Evolutionary conservation across 2,329 filamentous ascomycete genomes (phyloP).

Genomic region (Fusarium coicis): DNA sequence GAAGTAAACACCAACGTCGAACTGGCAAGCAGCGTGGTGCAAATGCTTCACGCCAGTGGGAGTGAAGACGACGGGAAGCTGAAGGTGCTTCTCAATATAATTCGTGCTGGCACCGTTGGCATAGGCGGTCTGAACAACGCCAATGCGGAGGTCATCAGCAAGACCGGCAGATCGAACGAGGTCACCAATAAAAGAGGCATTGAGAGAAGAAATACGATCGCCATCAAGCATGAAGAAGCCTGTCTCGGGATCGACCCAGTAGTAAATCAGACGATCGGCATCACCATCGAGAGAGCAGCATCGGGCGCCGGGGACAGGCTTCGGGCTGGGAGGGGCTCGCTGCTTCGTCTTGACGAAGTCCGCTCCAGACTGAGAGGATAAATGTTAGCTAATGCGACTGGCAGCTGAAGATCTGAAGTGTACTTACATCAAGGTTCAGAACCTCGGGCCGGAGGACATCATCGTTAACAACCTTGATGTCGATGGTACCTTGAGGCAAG

Average conservation of each 20-base stretch:
- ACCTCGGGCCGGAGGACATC: slow-evolving; percentile 90
- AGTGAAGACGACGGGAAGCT: slow-evolving; percentile 91
- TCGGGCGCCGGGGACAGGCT: slow-evolving; percentile 78
- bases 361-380: slow-evolving; percentile 77
- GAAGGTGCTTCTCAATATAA: slow-evolving; percentile 88
- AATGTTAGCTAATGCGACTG: slow-evolving; percentile 14
- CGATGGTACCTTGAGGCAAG: slow-evolving; percentile 77
- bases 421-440: slow-evolving; percentile 84
- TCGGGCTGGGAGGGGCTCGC: slow-evolving; percentile 84
- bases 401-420: background rate
- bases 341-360: slow-evolving; percentile 99
- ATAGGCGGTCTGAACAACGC: slow-evolving; percentile 96
- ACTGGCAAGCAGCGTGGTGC: slow-evolving; percentile 94
- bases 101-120: slow-evolving; percentile 95
- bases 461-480: slow-evolving; percentile 91
- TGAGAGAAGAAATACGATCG: slow-evolving; percentile 94
- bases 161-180: slow-evolving; percentile 84
- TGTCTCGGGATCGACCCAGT: slow-evolving; percentile 84
- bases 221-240: slow-evolving; percentile 94
- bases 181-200: slow-evolving; percentile 92
- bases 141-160: slow-evolving; percentile 83
- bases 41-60: slow-evolving; percentile 97
- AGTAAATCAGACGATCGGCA: slow-evolving; percentile 95
- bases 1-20: slow-evolving; percentile 97
- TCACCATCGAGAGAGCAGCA: slow-evolving; percentile 95